Conservation (phyloP, 768 basidiomycete species). For the Rhizopogon vulgaris region DNA sequence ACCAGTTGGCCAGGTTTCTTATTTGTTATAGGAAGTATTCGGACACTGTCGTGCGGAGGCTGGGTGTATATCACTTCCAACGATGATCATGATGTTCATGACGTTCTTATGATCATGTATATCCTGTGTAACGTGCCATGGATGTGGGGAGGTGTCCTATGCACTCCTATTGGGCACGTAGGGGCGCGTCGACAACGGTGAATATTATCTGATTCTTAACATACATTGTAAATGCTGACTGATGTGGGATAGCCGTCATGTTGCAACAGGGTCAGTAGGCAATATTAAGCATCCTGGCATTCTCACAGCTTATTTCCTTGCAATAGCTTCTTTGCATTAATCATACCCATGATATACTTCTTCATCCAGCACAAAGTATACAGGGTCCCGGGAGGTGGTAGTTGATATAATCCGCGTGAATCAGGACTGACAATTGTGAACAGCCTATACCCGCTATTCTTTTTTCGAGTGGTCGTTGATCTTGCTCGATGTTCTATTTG, state of each 20-base stretch:
- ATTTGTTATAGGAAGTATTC: conserved; percentile 54
- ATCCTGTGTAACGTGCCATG: conserved; percentile 82
- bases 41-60: conserved; percentile 81
- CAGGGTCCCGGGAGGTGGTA: conserved; percentile 67
- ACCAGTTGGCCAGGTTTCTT: conserved; percentile 46
- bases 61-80: conserved; percentile 89
- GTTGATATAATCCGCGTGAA: background rate
- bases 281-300: background rate
- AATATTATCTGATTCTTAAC: conserved; percentile 3
- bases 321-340: conserved; percentile 60
- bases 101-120: conserved; percentile 83
- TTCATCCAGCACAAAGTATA: conserved; percentile 84
- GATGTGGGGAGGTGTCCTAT: conserved; percentile 70
- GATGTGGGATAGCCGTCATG: conserved; percentile 35
- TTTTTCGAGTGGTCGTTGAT: conserved; percentile 89
- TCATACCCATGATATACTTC: conserved; percentile 75
- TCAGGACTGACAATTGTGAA: background rate
- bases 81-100: conserved; percentile 81
- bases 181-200: conserved; percentile 51
- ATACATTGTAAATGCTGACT: background rate
- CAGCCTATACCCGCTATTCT: conserved; percentile 81
- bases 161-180: conserved; percentile 39
- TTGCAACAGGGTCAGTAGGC: conserved; percentile 44
- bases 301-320: conserved; percentile 1
- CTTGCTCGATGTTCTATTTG: conserved; percentile 64